phyloP scores from a whole-genome alignment of 257 asterid genomes.

The Primulina tabacum region DNA sequence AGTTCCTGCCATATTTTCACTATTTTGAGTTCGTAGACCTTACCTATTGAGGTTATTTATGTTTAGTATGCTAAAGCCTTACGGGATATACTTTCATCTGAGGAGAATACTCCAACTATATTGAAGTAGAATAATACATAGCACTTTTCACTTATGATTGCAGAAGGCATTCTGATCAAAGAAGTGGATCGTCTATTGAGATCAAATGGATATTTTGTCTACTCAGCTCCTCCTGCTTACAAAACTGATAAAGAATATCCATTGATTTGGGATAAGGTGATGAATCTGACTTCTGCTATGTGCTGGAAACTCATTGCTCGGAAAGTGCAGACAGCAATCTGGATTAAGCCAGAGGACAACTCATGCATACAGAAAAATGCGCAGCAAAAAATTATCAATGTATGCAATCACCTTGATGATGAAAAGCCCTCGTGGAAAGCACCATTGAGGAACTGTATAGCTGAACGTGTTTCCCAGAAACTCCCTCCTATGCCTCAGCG shows the following conservation, averaged over 20 bases:
- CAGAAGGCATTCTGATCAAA: slow-evolving; percentile 85
- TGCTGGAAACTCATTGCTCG: slow-evolving; percentile 96
- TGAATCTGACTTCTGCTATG: slow-evolving; percentile 73
- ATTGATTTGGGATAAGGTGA: slow-evolving; percentile 71
- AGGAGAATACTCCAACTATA: not conserved
- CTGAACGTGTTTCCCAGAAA: slow-evolving; percentile 32
- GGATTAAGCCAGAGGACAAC: slow-evolving; percentile 66
- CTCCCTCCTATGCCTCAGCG: slow-evolving; percentile 82
- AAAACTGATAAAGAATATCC: slow-evolving; percentile 87
- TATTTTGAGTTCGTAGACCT: not conserved
- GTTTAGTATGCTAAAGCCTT: not conserved
- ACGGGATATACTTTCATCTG: not conserved
- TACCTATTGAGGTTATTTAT: not conserved
- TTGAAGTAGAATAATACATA: not conserved
- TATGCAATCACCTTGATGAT: slow-evolving; percentile 60
- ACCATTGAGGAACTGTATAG: slow-evolving; percentile 53
- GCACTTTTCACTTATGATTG: slow-evolving; percentile 22
- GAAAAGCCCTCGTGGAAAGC: slow-evolving; percentile 54
- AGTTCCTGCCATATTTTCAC: not conserved
- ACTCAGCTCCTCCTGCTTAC: slow-evolving; percentile 98
- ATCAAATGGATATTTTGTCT: slow-evolving; percentile 76
- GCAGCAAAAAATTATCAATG: slow-evolving; percentile 41
- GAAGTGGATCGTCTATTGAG: slow-evolving; percentile 80
- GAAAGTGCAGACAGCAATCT: slow-evolving; percentile 88
- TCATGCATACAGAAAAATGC: slow-evolving; percentile 61